Base-by-base conservation (phyloP, 371 early-diverging fungal species). In the Saksenaea vasiformis region DNA sequence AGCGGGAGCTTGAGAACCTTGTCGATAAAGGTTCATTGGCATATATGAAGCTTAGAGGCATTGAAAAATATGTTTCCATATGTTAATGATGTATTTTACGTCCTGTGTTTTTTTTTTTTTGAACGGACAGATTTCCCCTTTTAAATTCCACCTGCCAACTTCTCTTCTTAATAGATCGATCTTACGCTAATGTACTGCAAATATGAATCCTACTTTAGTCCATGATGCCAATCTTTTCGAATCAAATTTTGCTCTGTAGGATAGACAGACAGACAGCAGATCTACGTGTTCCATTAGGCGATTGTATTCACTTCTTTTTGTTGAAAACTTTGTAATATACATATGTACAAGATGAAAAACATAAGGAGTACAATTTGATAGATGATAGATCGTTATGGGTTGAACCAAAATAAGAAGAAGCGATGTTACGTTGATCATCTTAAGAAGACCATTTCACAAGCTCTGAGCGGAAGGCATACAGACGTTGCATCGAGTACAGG, bases 401-500 rank as follows among this genome's bases (percentile, higher is more conserved):
- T 39, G 39, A 39, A 39, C 39, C 39, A 39, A 11, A 39, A 39
- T 19, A 22, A 47, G 9, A 22, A 22, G 17, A 5, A 14, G 14
- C 9, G 17, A 0, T 19, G 10, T 10, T 44, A 22, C n/a, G 51
- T 22, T 3, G 5, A 1, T 19, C 22, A 22, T 22, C 22, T n/a
- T 22, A 47, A n/a, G 51, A 17, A 22, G 51, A 19, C 51, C 51
- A 47, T 22, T 47, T 47, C 19, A 22, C 51, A 26, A 69, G 44
- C 44, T 62, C 66, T 14, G 38, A 44, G 44, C 68, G 53, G 59
- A 87, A 87, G 7, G 72, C 69, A 1, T 61, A 57, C 22, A 92
- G 60, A 4, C 93, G 79, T 64, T 91, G 87, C n/a, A 78, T 65
- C 0, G 87, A 86, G 66, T 92, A 94, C 47, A 69, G 74, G 27